phyloP scores from a whole-genome alignment of 345 rosid genomes.

The Erysimum cheiranthoides region DNA sequence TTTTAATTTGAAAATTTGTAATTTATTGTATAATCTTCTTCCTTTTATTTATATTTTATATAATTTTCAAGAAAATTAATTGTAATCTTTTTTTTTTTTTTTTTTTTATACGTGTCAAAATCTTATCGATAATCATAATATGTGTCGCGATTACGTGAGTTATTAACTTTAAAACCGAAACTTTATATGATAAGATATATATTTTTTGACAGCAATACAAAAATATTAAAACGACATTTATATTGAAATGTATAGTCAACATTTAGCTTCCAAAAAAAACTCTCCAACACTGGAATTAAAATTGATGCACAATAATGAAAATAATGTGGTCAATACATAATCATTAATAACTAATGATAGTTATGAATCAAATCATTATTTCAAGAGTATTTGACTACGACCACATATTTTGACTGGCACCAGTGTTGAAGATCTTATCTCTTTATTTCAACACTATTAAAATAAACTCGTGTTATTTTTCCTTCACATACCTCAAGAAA shows the following conservation, averaged over 20 bases:
- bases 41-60: too few species aligned
- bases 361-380: not conserved
- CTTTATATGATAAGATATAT: too few species aligned
- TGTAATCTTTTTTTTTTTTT: too few species aligned
- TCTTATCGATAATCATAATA: too few species aligned
- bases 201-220: too few species aligned
- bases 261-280: not conserved
- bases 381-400: not conserved
- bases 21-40: too few species aligned
- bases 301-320: not conserved
- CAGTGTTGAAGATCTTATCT: not conserved
- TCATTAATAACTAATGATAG: not conserved
- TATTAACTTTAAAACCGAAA: too few species aligned
- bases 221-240: too few species aligned
- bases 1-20: too few species aligned
- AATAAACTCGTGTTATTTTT: not conserved
- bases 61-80: too few species aligned
- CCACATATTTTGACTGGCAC: not conserved
- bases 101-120: too few species aligned
- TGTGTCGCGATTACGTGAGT: too few species aligned
- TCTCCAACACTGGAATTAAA: not conserved
- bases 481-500: not conserved
- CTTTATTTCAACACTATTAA: not conserved
- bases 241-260: not conserved
- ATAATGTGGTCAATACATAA: not conserved